phyloP scores from a whole-genome alignment of 768 basidiomycete genomes.

The Infundibulicybe gibba region DNA sequence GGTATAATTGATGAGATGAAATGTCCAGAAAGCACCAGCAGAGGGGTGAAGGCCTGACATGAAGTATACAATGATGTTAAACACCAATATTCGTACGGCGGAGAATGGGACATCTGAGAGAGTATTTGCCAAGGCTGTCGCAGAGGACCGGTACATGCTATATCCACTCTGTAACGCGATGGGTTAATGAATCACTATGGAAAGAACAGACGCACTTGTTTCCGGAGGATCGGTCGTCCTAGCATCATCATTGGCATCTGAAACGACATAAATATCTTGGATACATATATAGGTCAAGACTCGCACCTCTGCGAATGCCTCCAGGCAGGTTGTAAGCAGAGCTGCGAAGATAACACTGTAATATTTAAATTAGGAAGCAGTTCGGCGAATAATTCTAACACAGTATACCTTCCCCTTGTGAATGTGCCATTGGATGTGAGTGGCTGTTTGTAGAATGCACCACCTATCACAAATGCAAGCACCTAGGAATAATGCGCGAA shows the following conservation, averaged over 20 bases:
- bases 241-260: slow-evolving; percentile 77
- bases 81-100: slow-evolving; percentile 51
- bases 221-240: slow-evolving; percentile 72
- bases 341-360: slow-evolving; percentile 65
- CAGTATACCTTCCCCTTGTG: slow-evolving; percentile 64
- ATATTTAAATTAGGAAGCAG: background rate
- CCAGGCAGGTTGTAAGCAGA: slow-evolving; percentile 62
- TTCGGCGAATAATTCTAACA: background rate
- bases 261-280: slow-evolving; percentile 25
- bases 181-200: too few species aligned
- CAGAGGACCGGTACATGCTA: slow-evolving; percentile 64
- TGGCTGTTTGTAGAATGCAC: slow-evolving; percentile 71
- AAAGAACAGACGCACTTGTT: slow-evolving; percentile 36
- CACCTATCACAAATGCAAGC: slow-evolving; percentile 67
- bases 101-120: slow-evolving; percentile 71
- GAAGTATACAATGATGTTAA: slow-evolving; percentile 68
- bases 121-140: slow-evolving; percentile 62
- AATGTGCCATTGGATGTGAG: slow-evolving; percentile 77
- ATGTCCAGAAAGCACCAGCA: slow-evolving; percentile 46
- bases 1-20: slow-evolving; percentile 62
- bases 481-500: slow-evolving; percentile 23
- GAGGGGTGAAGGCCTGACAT: slow-evolving; percentile 48
- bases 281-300: slow-evolving; percentile 3
- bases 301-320: slow-evolving; percentile 68
- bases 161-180: slow-evolving; percentile 40